A percentile compares a stretch with the other conserved stretches of the same genome.
Conservation (phyloP, 805 yeast genomes). For the Candida maltosa region DNA sequence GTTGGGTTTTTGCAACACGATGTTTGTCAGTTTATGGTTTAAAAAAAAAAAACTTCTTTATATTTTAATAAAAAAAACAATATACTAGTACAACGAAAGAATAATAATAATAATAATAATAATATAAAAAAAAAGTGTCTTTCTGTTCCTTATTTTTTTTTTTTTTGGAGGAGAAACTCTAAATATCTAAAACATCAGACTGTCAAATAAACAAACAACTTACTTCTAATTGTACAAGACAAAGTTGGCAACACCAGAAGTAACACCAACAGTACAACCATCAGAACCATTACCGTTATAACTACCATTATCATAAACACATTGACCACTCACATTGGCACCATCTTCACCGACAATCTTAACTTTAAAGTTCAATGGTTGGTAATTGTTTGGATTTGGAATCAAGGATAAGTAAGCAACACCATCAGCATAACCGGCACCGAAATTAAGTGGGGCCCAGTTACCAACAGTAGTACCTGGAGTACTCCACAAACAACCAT, state of each 20-base stretch:
- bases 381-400: conserved; percentile 71
- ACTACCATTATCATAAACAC: conserved; percentile 74
- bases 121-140: not conserved
- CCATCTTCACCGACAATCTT: conserved; percentile 47
- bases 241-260: conserved; percentile 78
- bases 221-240: conserved; percentile 51
- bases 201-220: not conserved
- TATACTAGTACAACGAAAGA: not conserved
- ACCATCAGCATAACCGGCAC: conserved; percentile 68
- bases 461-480: conserved; percentile 61
- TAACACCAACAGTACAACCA: conserved; percentile 93
- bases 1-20: too few species aligned
- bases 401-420: conserved; percentile 66
- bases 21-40: too few species aligned
- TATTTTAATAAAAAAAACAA: too few species aligned
- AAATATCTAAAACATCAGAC: not conserved
- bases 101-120: not conserved
- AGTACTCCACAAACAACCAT: conserved; percentile 73
- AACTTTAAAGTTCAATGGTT: conserved; percentile 39
- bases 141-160: not conserved
- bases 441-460: conserved; percentile 78
- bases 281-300: conserved; percentile 66
- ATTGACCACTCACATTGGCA: conserved; percentile 62
- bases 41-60: too few species aligned
- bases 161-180: not conserved